A percentile compares a stretch with the other conserved stretches of the same genome.
Conservation (phyloP, 1,284 basidiomycete genomes). For the Ustilago tritici region DNA sequence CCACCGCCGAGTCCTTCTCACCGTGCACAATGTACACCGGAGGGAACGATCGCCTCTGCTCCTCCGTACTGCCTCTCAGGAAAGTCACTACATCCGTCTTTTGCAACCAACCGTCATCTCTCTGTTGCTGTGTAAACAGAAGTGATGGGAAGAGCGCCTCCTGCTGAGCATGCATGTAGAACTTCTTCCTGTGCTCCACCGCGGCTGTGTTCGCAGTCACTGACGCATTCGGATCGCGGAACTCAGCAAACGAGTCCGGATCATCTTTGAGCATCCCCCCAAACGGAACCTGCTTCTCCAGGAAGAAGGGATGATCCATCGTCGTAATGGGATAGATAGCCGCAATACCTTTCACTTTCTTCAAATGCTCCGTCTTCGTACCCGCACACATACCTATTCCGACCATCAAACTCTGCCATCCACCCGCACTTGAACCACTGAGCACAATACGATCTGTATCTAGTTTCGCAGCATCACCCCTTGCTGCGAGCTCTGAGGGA, state of each 20-base stretch:
- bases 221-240: slow-evolving; percentile 35
- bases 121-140: slow-evolving; percentile 40
- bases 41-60: slow-evolving; percentile 31
- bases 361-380: slow-evolving; percentile 22
- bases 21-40: slow-evolving; percentile 57
- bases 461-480: slow-evolving; percentile 27
- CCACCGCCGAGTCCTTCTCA: slow-evolving; percentile 51
- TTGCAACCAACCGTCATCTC: slow-evolving; percentile 40
- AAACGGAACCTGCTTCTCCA: slow-evolving; percentile 45
- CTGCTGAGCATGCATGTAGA: slow-evolving; percentile 57
- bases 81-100: slow-evolving; percentile 41
- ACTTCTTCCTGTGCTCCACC: slow-evolving; percentile 33
- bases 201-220: slow-evolving; percentile 38
- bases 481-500: slow-evolving; percentile 23
- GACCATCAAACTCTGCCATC: slow-evolving; percentile 52
- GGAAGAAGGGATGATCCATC: slow-evolving; percentile 52
- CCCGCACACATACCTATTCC: slow-evolving; percentile 50
- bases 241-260: slow-evolving; percentile 32
- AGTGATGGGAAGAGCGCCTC: slow-evolving; percentile 50
- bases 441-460: slow-evolving; percentile 42
- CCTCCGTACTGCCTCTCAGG: slow-evolving; percentile 20
- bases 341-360: slow-evolving; percentile 39
- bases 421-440: slow-evolving; percentile 50
- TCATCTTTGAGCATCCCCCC: slow-evolving; percentile 34
- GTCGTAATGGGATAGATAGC: slow-evolving; percentile 55